Conservation (phyloP, 1,139 yeast species). For the Debaryomyces udenii region DNA sequence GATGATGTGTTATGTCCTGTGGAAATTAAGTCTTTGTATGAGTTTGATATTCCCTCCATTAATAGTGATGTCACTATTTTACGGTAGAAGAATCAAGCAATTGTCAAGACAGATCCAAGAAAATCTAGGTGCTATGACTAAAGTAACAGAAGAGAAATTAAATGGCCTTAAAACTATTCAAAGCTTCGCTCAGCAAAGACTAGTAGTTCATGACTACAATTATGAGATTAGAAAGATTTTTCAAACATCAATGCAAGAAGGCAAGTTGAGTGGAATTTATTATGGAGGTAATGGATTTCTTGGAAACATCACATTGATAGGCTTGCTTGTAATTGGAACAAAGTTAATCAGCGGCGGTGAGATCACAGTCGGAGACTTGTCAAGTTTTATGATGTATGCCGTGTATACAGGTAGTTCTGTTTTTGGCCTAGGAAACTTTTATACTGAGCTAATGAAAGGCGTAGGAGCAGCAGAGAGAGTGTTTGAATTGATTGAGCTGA, state of each 20-base stretch:
- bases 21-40: slow-evolving; percentile 76
- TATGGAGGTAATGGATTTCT: slow-evolving; percentile 77
- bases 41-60: slow-evolving; percentile 82
- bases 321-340: slow-evolving; percentile 80
- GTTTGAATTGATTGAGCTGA: slow-evolving; percentile 81
- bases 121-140: slow-evolving; percentile 82
- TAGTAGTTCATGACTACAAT: slow-evolving; percentile 51
- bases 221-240: slow-evolving; percentile 74
- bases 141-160: slow-evolving; percentile 89
- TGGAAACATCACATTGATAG: slow-evolving; percentile 78
- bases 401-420: slow-evolving; percentile 90
- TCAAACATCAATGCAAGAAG: slow-evolving; percentile 76
- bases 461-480: slow-evolving; percentile 94
- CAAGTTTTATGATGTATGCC: slow-evolving; percentile 92
- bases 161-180: slow-evolving; percentile 87
- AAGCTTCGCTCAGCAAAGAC: slow-evolving; percentile 82
- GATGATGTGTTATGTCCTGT: slow-evolving; percentile 89
- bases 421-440: slow-evolving; percentile 86
- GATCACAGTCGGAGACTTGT: slow-evolving; percentile 83
- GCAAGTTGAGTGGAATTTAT: slow-evolving; percentile 73
- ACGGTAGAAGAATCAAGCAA: slow-evolving; percentile 78
- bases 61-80: slow-evolving; percentile 69
- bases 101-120: slow-evolving; percentile 81
- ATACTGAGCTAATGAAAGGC: slow-evolving; percentile 94
- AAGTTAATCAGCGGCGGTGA: slow-evolving; percentile 70